Base-by-base conservation (phyloP, 345 rosid genomes). In the Gossypium stocksii region DNA sequence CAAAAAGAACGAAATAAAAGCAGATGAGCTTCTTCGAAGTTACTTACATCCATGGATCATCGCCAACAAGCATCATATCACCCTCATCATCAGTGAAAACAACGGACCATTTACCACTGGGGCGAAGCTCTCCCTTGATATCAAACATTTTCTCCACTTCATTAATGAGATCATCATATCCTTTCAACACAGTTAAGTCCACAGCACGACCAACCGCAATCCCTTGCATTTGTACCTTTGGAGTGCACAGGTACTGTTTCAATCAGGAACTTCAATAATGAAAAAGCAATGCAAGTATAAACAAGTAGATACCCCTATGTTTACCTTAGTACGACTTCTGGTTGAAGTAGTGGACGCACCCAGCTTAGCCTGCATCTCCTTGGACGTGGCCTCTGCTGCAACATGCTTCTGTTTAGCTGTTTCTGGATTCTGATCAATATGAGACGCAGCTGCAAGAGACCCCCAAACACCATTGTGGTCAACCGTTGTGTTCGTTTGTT, bases 201-300 rank as follows among this genome's bases (percentile, higher is more conserved):
- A 89, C 80, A 10, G 93, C 93, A 2, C 92, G 87, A n/a, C 97
- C 97, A 62, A 89, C 93, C 27, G 87, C 92, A 38, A 84, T 81
- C 79, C 97, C 97, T 83, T 86, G 90, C 97, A 89, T 91, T 76
- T 89, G 90, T 75, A 89, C 91, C 96, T 89, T 80, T 76, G 74
- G 44, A 63, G 62, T 57, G 22, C 74, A 83, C 5, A 80, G 70
- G 10, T 57, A 20, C 29, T 53, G 17, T 19, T 48, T 22, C 3
- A 23, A 46, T 68, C 62, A 75, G 52, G 68, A 66, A 61, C 57
- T 63, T 6, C 59, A 20, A 27, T 29, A 3, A 69, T 3, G 7
- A 59, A 15, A 44, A 15, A 38, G 34, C n/a, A 43, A 19, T 19
- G 11, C 48, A 29, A 52, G 38, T 7, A 16, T 2, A 19, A 34